These are phyloP conservation scores for Crithidia fasciculata DNA, from an alignment of 208 protist genomes.

Conservation along the genomic window DNA sequence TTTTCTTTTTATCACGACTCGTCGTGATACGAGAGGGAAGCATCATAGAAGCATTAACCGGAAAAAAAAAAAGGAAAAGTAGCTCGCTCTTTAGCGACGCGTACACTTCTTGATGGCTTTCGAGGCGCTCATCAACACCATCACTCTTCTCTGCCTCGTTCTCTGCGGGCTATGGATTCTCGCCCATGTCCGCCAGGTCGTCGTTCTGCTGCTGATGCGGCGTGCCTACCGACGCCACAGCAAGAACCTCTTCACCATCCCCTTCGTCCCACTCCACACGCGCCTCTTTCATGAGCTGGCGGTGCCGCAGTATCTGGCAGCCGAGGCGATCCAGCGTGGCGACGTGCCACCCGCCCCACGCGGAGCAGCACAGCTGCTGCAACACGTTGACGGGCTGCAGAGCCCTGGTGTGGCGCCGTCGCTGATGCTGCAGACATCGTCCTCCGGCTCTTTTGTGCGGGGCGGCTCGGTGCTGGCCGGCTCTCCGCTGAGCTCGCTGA, in stretches of 20 bases:
- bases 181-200: constrained; percentile 18
- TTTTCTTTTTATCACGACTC: background rate
- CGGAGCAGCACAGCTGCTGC: background rate
- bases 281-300: constrained; percentile 52
- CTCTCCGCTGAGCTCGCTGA: background rate
- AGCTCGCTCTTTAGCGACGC: background rate
- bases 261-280: constrained; percentile 54
- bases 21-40: too few relatives aligned
- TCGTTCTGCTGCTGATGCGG: constrained; percentile 30
- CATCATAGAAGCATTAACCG: too few relatives aligned
- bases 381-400: background rate
- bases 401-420: constrained; percentile 8
- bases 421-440: background rate
- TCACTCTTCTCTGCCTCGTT: constrained; percentile 35
- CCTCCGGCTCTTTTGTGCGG: background rate
- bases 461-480: background rate
- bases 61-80: background rate
- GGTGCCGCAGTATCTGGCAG: constrained; percentile 44
- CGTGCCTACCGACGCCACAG: constrained; percentile 35
- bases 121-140: constrained; percentile 48
- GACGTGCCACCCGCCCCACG: constrained; percentile 6
- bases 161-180: constrained; percentile 37
- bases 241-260: constrained; percentile 40
- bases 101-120: constrained; percentile 24
- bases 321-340: constrained; percentile 33